These are phyloP conservation scores for Gypsophila paniculata DNA, from an alignment of 179 eudicot genomes.

Conservation along the genomic window DNA sequence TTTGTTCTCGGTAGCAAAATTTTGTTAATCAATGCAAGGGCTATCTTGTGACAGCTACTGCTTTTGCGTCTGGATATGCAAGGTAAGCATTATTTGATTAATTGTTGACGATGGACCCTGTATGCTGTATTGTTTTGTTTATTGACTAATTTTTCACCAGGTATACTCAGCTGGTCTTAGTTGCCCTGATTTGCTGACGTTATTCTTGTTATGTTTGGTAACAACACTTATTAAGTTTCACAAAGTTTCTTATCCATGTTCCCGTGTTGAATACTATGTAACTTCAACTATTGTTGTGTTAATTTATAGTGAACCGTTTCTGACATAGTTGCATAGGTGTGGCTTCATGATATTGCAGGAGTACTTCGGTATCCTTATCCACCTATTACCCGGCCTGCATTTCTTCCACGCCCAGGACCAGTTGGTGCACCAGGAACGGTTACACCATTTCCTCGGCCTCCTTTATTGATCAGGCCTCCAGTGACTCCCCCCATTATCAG, in stretches of 20 bases:
- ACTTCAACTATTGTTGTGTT: not conserved
- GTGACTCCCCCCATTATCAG: constrained; percentile 52
- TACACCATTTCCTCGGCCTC: constrained; percentile 38
- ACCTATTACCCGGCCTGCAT: constrained; percentile 54
- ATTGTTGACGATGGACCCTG: constrained; percentile 43
- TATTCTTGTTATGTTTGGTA: constrained; percentile 81
- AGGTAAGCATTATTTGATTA: constrained; percentile 65
- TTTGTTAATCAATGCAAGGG: constrained; percentile 54
- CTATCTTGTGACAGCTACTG: constrained; percentile 58
- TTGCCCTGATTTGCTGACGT: constrained; percentile 76
- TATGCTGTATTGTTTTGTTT: constrained; percentile 38
- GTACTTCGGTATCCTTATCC: constrained; percentile 68
- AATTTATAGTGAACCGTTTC: constrained; percentile 32
- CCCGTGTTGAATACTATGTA: not conserved
- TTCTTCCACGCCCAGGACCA: constrained; percentile 61
- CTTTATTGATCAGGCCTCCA: constrained; percentile 49
- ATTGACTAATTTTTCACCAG: constrained; percentile 42
- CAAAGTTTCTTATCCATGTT: constrained; percentile 21
- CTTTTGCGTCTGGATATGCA: constrained; percentile 48
- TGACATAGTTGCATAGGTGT: constrained; percentile 68
- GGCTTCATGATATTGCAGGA: constrained; percentile 58
- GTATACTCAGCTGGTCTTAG: constrained; percentile 80
- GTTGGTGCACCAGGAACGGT: constrained; percentile 43
- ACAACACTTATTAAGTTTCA: constrained; percentile 36
- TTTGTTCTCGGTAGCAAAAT: constrained; percentile 36